Conservation (phyloP, 352 stramenopile genomes). For the Paralagenidium karlingii region DNA sequence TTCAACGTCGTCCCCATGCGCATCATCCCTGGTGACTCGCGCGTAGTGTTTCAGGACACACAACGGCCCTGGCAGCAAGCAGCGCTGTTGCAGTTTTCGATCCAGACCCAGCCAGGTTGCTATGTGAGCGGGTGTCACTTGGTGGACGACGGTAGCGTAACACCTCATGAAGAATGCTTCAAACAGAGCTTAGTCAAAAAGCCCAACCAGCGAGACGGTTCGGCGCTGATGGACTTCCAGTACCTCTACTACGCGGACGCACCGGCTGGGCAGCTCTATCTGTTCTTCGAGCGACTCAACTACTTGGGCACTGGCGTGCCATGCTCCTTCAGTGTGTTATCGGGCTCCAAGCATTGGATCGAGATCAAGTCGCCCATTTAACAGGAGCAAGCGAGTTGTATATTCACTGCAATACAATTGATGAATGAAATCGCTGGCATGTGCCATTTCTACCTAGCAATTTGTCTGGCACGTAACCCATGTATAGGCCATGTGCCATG, state of each 20-base stretch:
- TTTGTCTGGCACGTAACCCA: too few species aligned
- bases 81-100: conserved; percentile 24
- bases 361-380: too few species aligned
- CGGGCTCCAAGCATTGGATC: too few species aligned
- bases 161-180: conserved; percentile 30
- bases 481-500: too few species aligned
- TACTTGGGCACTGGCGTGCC: too few species aligned
- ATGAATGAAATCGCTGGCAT: too few species aligned
- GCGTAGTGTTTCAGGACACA: conserved; percentile 24
- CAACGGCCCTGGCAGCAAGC: conserved; percentile 16
- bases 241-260: conserved; percentile 46
- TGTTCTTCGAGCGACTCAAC: conserved; percentile 41
- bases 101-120: conserved; percentile 34
- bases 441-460: too few species aligned
- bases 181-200: conserved; percentile 18
- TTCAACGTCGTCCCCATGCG: conserved; percentile 29
- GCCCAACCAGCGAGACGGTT: conserved; percentile 22
- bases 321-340: too few species aligned
- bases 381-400: too few species aligned
- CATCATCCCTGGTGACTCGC: conserved; percentile 13
- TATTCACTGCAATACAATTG: too few species aligned
- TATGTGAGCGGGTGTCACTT: conserved; percentile 23
- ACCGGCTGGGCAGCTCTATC: conserved; percentile 30
- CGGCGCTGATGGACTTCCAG: conserved; percentile 25
- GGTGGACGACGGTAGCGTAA: conserved; percentile 15